Base-by-base conservation (phyloP, 129 eudicot species). In the Ambrosia trifida region DNA sequence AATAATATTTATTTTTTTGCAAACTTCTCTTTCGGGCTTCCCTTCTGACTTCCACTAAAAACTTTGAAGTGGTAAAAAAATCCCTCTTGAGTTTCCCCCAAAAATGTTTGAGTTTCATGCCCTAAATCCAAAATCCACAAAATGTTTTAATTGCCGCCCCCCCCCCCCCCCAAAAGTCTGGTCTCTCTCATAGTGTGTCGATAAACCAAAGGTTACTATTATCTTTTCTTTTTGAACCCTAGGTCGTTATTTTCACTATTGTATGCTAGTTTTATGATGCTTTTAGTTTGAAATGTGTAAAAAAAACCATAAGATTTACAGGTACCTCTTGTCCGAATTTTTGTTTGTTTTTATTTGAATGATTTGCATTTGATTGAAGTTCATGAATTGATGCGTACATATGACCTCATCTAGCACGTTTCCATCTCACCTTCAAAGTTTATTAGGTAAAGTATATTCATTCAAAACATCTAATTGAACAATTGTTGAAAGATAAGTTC, bases 121-220 rank as follows among this genome's bases (percentile, higher is more conserved):
- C n/a, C n/a, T n/a, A n/a, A n/a, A n/a, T n/a, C n/a, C n/a, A n/a
- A n/a, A n/a, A n/a, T n/a, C n/a, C n/a, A n/a, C n/a, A n/a, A n/a
- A n/a, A n/a, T n/a, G n/a, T n/a, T n/a, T n/a, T n/a, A n/a, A n/a
- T n/a, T n/a, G n/a, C n/a, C n/a, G n/a, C n/a, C n/a, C n/a, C n/a
- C n/a, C n/a, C n/a, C n/a, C n/a, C n/a, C n/a, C n/a, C n/a, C n/a
- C n/a, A n/a, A n/a, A n/a, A n/a, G n/a, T n/a, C n/a, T n/a, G n/a
- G n/a, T n/a, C n/a, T n/a, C n/a, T n/a, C n/a, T n/a, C n/a, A n/a
- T n/a, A 76, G 32, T 73, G 69, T 50, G 54, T 41, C 10, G 58
- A 77, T 38, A 76, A 77, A 68, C 57, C 83, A 7, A 82, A 75
- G 81, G 89, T 81, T 49, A 14, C 3, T 20, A 6, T 10, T 16